Base-by-base conservation (phyloP, 140 eudicot species). In the Senecio squalidus region DNA sequence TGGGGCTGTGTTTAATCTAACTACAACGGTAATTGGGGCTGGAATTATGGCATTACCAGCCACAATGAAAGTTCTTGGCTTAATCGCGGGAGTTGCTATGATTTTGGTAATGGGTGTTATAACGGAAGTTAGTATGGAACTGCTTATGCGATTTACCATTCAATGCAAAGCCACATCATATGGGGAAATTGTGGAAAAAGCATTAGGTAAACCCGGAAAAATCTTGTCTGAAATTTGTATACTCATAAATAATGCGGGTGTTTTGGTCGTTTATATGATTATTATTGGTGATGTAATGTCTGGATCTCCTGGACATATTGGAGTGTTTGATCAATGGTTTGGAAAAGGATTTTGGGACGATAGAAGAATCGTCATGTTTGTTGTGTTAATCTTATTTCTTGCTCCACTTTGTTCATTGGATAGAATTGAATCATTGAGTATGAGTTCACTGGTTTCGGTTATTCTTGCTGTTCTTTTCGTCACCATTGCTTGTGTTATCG, bases 1-100 rank as follows among this genome's bases (percentile, higher is more conserved):
- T 16, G 79, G 98, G 2, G 98, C 98, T 5, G 91, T 91, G 9
- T 91, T 86, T 66, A 91, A 91, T 55, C 82, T 91, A 43, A 75
- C 91, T 22, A 91, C 98, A 3, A 65, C 95, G 3, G 59, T 91
- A 11, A 76, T 91, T 46, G 98, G 98, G 33, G 98, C 98, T n/a
- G 98, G 98, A 51, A 86, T 91, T 38, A 91, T 91, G 98, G 98
- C 98, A 14, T 67, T 91, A 67, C 98, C 97, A 5, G 97, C 97
- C 36, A 78, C 95, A 17, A 91, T 91, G 98, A 86, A 83, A 64
- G 98, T 91, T 43, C 67, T 91, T 45, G 98, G 98, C 0, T 65
- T 90, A 51, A 73, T 75, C 64, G 62, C 72, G 3, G 98, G 98
- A 5, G 31, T 83, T 18, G 17, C 65, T 14, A 25, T 86, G 69